Evolutionary conservation across 768 basidiomycete species (phyloP), one percentile per base, ranked within the genome.

Genomic region (Exidia glandulosa): DNA sequence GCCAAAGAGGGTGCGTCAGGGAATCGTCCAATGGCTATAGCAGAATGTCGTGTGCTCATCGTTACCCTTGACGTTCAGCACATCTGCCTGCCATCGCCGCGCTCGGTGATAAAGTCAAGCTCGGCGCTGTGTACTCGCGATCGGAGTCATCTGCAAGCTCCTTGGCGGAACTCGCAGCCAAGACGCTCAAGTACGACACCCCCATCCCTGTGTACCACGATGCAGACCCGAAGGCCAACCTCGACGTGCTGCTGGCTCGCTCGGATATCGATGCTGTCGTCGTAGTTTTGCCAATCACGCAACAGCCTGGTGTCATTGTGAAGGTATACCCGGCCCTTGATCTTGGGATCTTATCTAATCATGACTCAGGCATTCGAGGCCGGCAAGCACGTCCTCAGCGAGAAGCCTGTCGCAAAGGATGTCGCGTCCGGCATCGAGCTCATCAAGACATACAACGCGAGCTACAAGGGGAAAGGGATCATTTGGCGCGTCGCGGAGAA

Each of bases 321-420:
- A 81, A 79, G 66, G 50, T 54, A 7, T 31, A 27, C 27, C 36
- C 56, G 30, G 34, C 34, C 56, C 5, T 32, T 13, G 25, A n/a
- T n/a, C n/a, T n/a, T 25, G 29, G 27, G 14, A 16, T 13, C 14
- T 30, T 27, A 57, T 30, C 32, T 57, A 33, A 34, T 19, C 9
- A 7, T 31, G 13, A n/a, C 19, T 31, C 50, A 54, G 50, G 80
- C 81, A 0, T 73, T 87, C 36, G 79, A 75, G 1, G 87, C 88
- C 2, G 88, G 91, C 30, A 95, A 94, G 73, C 88, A 94, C 68
- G 90, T 94, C 56, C 68, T 94, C 61, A 87, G 86, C 70, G 92
- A 95, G 76, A 94, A 94, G 68, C 93, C 93, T 5, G 79, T 93
- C 14, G 89, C 84, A 2, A 77, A 84, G 45, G 85, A 87, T 65